Base-by-base conservation (phyloP, 495 filamentous ascomycete genomes). In the Aspergillus homomorphus region DNA sequence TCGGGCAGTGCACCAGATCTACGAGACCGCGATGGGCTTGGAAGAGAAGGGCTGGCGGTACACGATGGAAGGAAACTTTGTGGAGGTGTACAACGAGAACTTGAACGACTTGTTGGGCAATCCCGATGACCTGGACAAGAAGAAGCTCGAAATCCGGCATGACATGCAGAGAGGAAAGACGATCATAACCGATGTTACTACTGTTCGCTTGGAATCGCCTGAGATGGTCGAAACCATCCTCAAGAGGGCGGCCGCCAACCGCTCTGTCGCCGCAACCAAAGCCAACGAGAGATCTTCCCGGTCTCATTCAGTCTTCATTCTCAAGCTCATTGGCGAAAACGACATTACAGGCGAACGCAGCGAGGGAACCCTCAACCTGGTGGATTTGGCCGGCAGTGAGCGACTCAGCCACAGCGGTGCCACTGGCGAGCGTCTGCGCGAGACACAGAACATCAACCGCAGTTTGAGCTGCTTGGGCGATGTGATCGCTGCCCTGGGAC, bases 51-150 rank as follows among this genome's bases (percentile, higher is more conserved):
- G 92, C 30, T 99, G 94, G 94, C 80, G 80, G 28, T 99, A 98
- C 69, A 88, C 82, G 0, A 95, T 99, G 86, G 90, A 92, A 67
- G 94, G 95, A 6, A 89, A 87, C 59, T 99, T 98, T 66, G 86
- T 99, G n/a, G 94, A 99, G 69, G 95, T 99, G 23, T 98, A 99
- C 81, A 98, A 99, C 64, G 94, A 99, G 66, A 91, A 91, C 59
- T 79, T 98, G 60, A 91, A 97, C 72, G 94, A 99, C 70, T 78
- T 99, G 3, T 84, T 99, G 12, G 89, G 90, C 9, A 84, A 84
- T 28, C 78, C 86, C 2, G 87, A 90, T 43, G 86, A 91, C 21
- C 74, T 90, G 38, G 87, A 89, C 62, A 90, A 89, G 72, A 92
- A 90, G 75, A 94, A 90, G 76, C 89, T 93, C 46, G 94, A 98